Evolutionary conservation across 2,329 filamentous ascomycete genomes (phyloP), one percentile per base, ranked within the genome.

Genomic region (Xylariomycetidae sp.): DNA sequence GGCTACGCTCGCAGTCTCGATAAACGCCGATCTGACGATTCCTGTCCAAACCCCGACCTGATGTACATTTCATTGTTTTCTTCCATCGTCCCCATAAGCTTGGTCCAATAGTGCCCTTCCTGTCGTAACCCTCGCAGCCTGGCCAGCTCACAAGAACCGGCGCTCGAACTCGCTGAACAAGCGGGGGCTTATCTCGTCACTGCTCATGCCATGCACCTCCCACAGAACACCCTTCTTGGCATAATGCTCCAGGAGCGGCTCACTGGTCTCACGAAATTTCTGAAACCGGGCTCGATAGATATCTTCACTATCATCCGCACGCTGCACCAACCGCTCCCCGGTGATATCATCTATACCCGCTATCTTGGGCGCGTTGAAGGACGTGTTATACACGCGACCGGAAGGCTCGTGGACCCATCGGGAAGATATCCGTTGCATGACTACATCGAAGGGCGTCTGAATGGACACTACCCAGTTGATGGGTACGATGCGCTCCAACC

Each of bases 111-210:
- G n/a, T n/a, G n/a, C n/a, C n/a, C n/a, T n/a, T n/a, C n/a, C n/a
- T n/a, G n/a, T n/a, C n/a, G n/a, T n/a, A n/a, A n/a, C n/a, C n/a
- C n/a, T n/a, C n/a, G n/a, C n/a, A n/a, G n/a, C n/a, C n/a, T n/a
- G n/a, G n/a, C n/a, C n/a, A n/a, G n/a, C n/a, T 45, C 38, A 52
- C 41, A 51, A 40, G 36, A 97, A 97, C 36, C 84, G 74, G 54
- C 69, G 77, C 63, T 86, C 81, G 58, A 98, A 86, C 62, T 95
- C 88, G 7, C 69, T 64, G 53, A 88, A 85, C 17, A 98, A 69
- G 66, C 88, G 81, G n/a, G 92, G 92, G 34, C 76, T 89, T 49
- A 98, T 98, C 64, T 97, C 92, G 55, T 98, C 87, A 54, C 88
- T 95, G 58, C 80, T 90, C 62, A 89, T 78, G 15, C 92, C 92